These are phyloP conservation scores for Paspalum notatum DNA, from an alignment of 176 grass and related monocot genomes.

Conservation along the genomic window DNA sequence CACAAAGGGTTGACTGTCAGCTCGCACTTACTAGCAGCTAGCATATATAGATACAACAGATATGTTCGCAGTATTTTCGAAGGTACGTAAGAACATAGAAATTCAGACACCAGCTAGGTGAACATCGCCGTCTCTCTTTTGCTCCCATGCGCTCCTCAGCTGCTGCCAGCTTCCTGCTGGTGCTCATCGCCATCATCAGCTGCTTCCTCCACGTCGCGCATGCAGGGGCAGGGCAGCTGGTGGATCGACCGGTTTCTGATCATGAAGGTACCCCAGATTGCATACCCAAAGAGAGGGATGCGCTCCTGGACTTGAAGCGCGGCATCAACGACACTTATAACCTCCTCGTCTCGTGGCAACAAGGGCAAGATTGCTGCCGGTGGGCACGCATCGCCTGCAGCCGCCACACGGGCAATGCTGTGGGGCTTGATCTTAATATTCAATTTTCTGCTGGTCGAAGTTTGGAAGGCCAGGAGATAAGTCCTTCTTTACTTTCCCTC, in stretches of 20 bases:
- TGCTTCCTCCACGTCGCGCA: not conserved
- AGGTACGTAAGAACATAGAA: no score
- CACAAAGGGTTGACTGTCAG: no score
- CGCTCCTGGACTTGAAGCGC: not conserved
- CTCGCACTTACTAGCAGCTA: no score
- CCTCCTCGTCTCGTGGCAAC: not conserved
- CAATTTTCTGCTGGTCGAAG: no score
- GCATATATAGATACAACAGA: no score
- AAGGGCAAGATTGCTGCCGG: not conserved
- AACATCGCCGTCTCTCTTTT: no score
- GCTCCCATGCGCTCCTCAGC: no score
- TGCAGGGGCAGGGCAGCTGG: not conserved
- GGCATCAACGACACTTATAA: not conserved
- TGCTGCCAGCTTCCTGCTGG: not conserved
- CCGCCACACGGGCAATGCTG: not conserved
- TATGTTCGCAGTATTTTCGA: no score
- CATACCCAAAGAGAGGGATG: not conserved
- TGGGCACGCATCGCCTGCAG: not conserved
- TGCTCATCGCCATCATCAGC: not conserved
- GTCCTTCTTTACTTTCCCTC: slow-evolving; percentile 25
- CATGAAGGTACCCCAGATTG: not conserved
- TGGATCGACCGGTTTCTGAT: not conserved
- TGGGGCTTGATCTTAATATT: not conserved
- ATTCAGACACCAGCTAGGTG: no score
- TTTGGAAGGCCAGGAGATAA: no score